Conservation (phyloP, 2,329 filamentous ascomycete genomes). For the Byssothecium circinans region DNA sequence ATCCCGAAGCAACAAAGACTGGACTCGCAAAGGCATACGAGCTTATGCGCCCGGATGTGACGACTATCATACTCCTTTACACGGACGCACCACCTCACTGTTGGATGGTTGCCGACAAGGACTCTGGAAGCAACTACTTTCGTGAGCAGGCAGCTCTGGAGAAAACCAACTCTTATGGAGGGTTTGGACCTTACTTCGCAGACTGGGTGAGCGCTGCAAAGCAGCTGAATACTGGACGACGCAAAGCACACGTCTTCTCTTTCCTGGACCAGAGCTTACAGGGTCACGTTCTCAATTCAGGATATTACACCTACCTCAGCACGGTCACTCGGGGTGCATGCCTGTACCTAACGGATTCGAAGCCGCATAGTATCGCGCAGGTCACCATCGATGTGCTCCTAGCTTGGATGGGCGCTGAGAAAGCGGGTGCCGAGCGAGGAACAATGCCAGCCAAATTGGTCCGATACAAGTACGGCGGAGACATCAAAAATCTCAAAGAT, state of each 20-base stretch:
- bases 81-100: conserved; percentile 54
- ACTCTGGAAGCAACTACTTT: conserved; percentile 31
- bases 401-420: conserved; percentile 48
- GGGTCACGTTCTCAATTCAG: conserved; percentile 13
- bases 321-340: conserved; percentile 48
- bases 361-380: conserved; percentile 42
- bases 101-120: conserved; percentile 29
- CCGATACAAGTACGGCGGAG: conserved; percentile 19
- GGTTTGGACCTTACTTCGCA: conserved; percentile 41
- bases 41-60: conserved; percentile 52
- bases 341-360: conserved; percentile 32
- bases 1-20: conserved; percentile 54
- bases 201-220: conserved; percentile 50
- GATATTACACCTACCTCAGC: conserved; percentile 49
- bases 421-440: conserved; percentile 12
- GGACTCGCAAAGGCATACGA: conserved; percentile 52
- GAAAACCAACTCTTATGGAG: conserved; percentile 31
- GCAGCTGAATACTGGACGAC: conserved; percentile 39
- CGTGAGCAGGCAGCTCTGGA: conserved; percentile 30
- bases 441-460: conserved; percentile 17
- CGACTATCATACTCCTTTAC: conserved; percentile 54
- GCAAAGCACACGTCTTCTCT: conserved; percentile 50
- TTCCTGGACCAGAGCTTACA: conserved; percentile 36
- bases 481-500: conserved; percentile 20
- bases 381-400: conserved; percentile 49